These are phyloP conservation scores for Dissoconium aciculare DNA, from an alignment of 2,329 filamentous ascomycete genomes.

Conservation along the genomic window DNA sequence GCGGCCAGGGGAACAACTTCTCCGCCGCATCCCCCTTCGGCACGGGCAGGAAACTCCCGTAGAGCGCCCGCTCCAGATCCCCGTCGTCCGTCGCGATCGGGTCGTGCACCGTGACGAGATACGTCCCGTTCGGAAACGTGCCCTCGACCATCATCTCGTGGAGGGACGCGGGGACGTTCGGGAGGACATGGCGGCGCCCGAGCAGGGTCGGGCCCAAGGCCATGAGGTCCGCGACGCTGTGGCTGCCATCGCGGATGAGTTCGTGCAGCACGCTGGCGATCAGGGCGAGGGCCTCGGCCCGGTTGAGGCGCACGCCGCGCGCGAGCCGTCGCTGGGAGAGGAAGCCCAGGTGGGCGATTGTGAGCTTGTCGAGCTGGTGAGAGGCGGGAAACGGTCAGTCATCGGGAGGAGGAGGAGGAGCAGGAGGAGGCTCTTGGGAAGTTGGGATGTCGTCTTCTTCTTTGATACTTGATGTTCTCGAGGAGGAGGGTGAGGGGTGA, in stretches of 20 bases:
- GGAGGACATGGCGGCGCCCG: conserved; percentile 78
- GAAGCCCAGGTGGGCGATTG: conserved; percentile 74
- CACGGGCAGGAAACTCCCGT: conserved; percentile 78
- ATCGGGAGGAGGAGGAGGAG: background rate
- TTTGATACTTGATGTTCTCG: too few species aligned
- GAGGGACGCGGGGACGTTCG: conserved; percentile 64
- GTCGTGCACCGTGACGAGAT: conserved; percentile 86
- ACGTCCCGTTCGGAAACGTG: conserved; percentile 79
- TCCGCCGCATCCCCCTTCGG: conserved; percentile 43
- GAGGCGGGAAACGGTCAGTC: background rate
- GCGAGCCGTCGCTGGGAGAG: conserved; percentile 80
- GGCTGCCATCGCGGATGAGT: conserved; percentile 90
- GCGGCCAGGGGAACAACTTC: conserved; percentile 40
- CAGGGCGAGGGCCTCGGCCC: conserved; percentile 69
- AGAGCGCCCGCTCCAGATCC: conserved; percentile 71
- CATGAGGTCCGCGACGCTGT: conserved; percentile 90
- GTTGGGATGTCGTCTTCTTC: background rate
- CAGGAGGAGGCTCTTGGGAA: too few species aligned
- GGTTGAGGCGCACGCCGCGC: conserved; percentile 75
- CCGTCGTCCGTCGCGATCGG: conserved; percentile 78
- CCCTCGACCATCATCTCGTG: conserved; percentile 84
- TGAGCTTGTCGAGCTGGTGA: conserved; percentile 79
- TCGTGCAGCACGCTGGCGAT: conserved; percentile 87
- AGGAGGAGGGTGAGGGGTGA: background rate
- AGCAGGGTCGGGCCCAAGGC: conserved; percentile 79